A percentile compares a stretch with the other conserved stretches of the same genome.
These are phyloP conservation scores for Phaeosphaeria sp. DNA, from an alignment of 2,329 filamentous ascomycete species.

Conservation along the genomic window DNA sequence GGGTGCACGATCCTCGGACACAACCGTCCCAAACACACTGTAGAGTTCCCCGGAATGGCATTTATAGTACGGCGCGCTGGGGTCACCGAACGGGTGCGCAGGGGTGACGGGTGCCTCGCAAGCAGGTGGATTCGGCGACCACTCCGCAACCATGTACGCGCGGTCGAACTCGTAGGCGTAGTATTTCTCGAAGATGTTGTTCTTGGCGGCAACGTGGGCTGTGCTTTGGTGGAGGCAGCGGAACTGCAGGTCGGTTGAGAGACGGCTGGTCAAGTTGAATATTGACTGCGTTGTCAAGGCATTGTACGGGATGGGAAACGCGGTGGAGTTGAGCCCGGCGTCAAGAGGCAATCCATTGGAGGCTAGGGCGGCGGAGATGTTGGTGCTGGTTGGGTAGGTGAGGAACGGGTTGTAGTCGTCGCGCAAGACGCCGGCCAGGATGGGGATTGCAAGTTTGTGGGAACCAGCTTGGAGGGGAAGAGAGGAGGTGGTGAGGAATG, in stretches of 20 bases:
- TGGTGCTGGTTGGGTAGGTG: conserved; percentile 28
- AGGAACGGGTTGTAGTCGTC: conserved; percentile 43
- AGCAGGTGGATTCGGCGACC: conserved; percentile 36
- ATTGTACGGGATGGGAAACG: conserved; percentile 29
- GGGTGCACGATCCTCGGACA: conserved; percentile 41
- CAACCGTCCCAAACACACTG: conserved; percentile 41
- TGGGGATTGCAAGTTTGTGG: conserved; percentile 20
- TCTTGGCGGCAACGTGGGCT: conserved; percentile 25
- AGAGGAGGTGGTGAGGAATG: conserved; percentile 35
- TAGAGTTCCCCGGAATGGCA: conserved; percentile 43
- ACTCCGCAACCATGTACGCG: conserved; percentile 35
- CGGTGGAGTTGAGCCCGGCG: conserved; percentile 18
- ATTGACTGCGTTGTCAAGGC: conserved; percentile 42
- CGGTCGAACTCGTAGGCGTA: conserved; percentile 45
- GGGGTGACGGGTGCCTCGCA: conserved; percentile 44
- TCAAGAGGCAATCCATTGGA: conserved; percentile 23
- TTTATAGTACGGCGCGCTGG: conserved; percentile 28
- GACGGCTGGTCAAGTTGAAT: conserved; percentile 42
- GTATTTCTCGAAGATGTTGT: conserved; percentile 27
- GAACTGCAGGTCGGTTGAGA: conserved; percentile 40
- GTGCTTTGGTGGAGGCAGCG: conserved; percentile 42
- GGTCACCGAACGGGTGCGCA: conserved; percentile 34
- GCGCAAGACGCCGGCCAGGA: conserved; percentile 39
- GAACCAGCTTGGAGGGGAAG: conserved; percentile 21
- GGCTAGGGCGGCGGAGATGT: conserved; percentile 27